Evolutionary conservation across 2,329 filamentous ascomycete species (phyloP), one percentile per base, ranked within the genome.

Genomic region (Periconia sp.): DNA sequence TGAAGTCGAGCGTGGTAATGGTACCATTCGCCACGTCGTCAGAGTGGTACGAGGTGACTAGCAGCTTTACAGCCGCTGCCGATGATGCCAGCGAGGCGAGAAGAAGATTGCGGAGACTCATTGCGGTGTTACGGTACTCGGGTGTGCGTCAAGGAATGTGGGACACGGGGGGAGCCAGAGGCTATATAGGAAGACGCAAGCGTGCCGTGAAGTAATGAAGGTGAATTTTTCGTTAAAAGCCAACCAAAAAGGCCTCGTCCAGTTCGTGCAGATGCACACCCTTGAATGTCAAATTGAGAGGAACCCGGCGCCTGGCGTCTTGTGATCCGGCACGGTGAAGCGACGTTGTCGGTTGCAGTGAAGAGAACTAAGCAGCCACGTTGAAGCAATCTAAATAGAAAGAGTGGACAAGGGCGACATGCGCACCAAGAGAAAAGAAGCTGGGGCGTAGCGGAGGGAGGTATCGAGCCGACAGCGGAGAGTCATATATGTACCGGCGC

Each of bases 31-130:
- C 16, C 24, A 15, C 30, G 24, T 39, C 17, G 18, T 8, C 23
- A 23, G 32, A 36, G 55, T 43, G 63, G 59, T 77, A 79, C 25
- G 74, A 73, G 19, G 73, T 56, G 9, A 72, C 67, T 46, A 72
- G 75, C 22, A 78, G 68, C 45, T 69, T 72, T 23, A 46, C 40
- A 4, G 57, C 56, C 18, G 54, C 36, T 12, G 51, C 46, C 7
- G 46, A 50, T 15, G 47, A 35, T 26, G 51, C 56, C 37, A 64
- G 42, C 21, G 47, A 38, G 45, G 55, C 44, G 22, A 61, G 28
- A 22, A 55, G 38, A 17, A 61, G 42, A n/a, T 28, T 47, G 12
- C 32, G 29, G 31, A 56, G 32, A 19, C 51, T 40, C 57, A 60
- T 60, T 34, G 17, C 8, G n/a, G n/a, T n/a, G n/a, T n/a, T n/a